A percentile compares a stretch with the other conserved stretches of the same genome.
phyloP scores from a whole-genome alignment of 2,329 filamentous ascomycete genomes.

The Fusarium sambucinum region DNA sequence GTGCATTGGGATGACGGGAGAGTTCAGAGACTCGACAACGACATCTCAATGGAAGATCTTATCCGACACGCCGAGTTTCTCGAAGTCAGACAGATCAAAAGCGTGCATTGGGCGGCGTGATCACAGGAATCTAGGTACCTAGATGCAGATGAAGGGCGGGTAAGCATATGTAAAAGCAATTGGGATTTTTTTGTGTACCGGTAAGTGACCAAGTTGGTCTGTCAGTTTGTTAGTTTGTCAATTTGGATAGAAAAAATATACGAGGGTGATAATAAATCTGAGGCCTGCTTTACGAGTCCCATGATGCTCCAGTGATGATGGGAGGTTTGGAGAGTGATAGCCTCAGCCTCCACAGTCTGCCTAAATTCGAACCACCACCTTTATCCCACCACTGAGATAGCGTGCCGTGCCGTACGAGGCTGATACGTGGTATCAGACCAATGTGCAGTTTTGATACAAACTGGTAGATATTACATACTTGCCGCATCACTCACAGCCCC shows the following conservation, averaged over 20 bases:
- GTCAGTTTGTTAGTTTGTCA: neutral
- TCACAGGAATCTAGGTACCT: neutral
- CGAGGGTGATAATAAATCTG: slow-evolving; percentile 11
- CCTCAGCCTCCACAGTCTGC: slow-evolving; percentile 42
- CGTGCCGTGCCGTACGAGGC: slow-evolving; percentile 36
- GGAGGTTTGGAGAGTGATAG: slow-evolving; percentile 25
- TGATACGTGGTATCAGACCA: slow-evolving; percentile 20
- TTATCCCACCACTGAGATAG: slow-evolving; percentile 21
- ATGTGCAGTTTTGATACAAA: slow-evolving; percentile 3
- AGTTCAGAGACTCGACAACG: slow-evolving; percentile 40
- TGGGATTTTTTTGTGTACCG: neutral
- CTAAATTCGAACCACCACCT: slow-evolving; percentile 36
- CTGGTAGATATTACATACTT: slow-evolving; percentile 1
- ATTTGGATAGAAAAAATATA: slow-evolving; percentile 10
- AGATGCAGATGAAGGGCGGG: slow-evolving; percentile 2
- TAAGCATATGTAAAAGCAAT: neutral
- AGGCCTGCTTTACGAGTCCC: slow-evolving; percentile 13
- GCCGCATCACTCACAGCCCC: slow-evolving; percentile 9
- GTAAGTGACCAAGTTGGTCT: neutral
- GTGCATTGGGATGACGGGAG: slow-evolving; percentile 49
- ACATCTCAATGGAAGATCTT: slow-evolving; percentile 43
- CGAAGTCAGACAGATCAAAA: slow-evolving; percentile 44
- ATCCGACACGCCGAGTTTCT: slow-evolving; percentile 34
- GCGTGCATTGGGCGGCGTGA: slow-evolving; percentile 40
- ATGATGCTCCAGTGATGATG: slow-evolving; percentile 26